Conservation (phyloP, 2,329 filamentous ascomycete species). For the Xenosphaeropsis pyriputrescens region DNA sequence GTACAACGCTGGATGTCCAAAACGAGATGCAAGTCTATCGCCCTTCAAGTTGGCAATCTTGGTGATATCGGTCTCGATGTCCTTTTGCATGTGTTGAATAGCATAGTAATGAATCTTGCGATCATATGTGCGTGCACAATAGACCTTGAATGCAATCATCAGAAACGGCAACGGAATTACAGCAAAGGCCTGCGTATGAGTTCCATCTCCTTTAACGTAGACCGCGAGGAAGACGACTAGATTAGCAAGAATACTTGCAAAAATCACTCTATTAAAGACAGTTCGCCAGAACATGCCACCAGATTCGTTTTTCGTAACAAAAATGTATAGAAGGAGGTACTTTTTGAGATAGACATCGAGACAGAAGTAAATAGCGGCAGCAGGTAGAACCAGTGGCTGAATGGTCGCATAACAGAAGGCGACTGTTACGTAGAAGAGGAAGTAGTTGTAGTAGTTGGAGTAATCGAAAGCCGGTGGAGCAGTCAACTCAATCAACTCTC, state of each 20-base stretch:
- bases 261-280: constrained; percentile 83
- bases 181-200: constrained; percentile 45
- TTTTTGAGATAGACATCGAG: constrained; percentile 88
- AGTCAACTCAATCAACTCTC: constrained; percentile 82
- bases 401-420: constrained; percentile 72
- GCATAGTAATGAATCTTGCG: constrained; percentile 69
- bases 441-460: constrained; percentile 95
- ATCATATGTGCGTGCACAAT: constrained; percentile 66
- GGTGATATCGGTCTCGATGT: constrained; percentile 26
- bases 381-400: constrained; percentile 75
- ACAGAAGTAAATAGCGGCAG: constrained; percentile 78
- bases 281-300: constrained; percentile 87
- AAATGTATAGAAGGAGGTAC: constrained; percentile 87
- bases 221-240: constrained; percentile 64
- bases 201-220: constrained; percentile 51
- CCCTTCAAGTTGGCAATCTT: constrained; percentile 40
- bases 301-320: constrained; percentile 92
- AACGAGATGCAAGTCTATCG: constrained; percentile 61
- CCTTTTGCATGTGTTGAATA: constrained; percentile 37
- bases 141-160: constrained; percentile 73
- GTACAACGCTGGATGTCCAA: constrained; percentile 85
- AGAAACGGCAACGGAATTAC: constrained; percentile 65
- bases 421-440: constrained; percentile 86
- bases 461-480: constrained; percentile 91
- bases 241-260: constrained; percentile 66